These are phyloP conservation scores for Rutstroemia sp. DNA, from an alignment of 2,329 filamentous ascomycete species.

Conservation along the genomic window DNA sequence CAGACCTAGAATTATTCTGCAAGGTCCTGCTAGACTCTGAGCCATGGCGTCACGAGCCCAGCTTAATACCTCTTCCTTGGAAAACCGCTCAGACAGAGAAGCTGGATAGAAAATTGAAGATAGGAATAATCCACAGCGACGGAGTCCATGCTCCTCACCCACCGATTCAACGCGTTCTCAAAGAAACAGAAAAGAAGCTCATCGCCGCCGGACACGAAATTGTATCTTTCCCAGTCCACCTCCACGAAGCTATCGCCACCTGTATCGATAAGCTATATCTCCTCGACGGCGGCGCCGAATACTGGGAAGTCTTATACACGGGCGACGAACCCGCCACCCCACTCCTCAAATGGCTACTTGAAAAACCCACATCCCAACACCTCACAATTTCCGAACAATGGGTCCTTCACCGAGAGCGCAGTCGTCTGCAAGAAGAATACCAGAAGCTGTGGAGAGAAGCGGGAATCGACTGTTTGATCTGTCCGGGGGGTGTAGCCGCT, in stretches of 20 bases:
- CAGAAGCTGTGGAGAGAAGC: slow-evolving; percentile 18
- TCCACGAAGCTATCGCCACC: background rate
- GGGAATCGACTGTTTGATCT: slow-evolving; percentile 9
- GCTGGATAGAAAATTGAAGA: slow-evolving; percentile 29
- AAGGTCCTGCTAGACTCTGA: slow-evolving; percentile 18
- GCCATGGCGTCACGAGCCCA: slow-evolving; percentile 45
- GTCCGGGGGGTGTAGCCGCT: slow-evolving; percentile 6
- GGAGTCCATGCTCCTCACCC: slow-evolving; percentile 14
- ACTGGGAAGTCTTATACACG: slow-evolving; percentile 9
- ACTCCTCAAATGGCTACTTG: slow-evolving; percentile 18
- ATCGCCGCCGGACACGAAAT: background rate
- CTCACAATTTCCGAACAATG: background rate
- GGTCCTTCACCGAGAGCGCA: slow-evolving; percentile 23
- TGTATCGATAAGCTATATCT: background rate
- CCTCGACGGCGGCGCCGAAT: slow-evolving; percentile 16
- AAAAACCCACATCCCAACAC: background rate
- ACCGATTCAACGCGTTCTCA: background rate
- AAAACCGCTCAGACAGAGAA: background rate
- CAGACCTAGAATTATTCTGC: slow-evolving; percentile 34
- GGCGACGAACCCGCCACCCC: slow-evolving; percentile 13
- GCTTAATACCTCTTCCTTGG: slow-evolving; percentile 45
- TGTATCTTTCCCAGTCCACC: background rate
- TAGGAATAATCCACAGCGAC: slow-evolving; percentile 27
- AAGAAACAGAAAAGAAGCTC: background rate
- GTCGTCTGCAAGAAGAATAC: slow-evolving; percentile 22